These are phyloP conservation scores for Xanthoconium purpureum DNA, from an alignment of 768 basidiomycete species.

Conservation along the genomic window DNA sequence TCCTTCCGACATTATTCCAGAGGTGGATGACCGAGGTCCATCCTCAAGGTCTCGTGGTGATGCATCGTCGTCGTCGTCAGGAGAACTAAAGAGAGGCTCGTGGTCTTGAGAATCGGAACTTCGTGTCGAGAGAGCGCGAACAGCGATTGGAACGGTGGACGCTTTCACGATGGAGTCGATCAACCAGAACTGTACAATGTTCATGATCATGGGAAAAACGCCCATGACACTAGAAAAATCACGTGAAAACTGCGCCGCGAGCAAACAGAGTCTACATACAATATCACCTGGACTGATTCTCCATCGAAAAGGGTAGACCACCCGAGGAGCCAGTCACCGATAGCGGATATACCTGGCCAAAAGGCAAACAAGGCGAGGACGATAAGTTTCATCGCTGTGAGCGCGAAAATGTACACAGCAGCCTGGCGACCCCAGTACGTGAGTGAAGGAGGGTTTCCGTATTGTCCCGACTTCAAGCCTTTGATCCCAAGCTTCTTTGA, in stretches of 20 bases:
- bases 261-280: conserved; percentile 48
- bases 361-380: conserved; percentile 74
- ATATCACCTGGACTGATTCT: conserved; percentile 70
- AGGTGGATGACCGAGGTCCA: conserved; percentile 34
- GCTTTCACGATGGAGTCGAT: conserved; percentile 93
- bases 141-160: conserved; percentile 38
- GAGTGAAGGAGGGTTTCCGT: conserved; percentile 79
- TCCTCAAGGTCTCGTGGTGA: conserved; percentile 45
- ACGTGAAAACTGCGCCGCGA: conserved; percentile 10
- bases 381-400: conserved; percentile 87
- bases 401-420: conserved; percentile 74
- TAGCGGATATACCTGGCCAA: conserved; percentile 63
- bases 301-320: conserved; percentile 68
- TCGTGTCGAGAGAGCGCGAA: conserved; percentile 40
- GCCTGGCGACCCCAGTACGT: conserved; percentile 75
- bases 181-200: conserved; percentile 89
- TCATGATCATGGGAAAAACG: conserved; percentile 86
- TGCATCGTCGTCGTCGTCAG: conserved; percentile 49
- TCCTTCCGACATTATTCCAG: conserved; percentile 34
- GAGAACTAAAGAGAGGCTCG: conserved; percentile 63
- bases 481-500: conserved; percentile 62
- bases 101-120: conserved; percentile 42
- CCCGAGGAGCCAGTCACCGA: conserved; percentile 85
- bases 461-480: conserved; percentile 83
- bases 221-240: conserved; percentile 70